Percentiles rank a stretch among this genome's conserved stretches.
Evolutionary conservation across 257 asterid species (phyloP).

Genomic region (Rehmannia glutinosa): DNA sequence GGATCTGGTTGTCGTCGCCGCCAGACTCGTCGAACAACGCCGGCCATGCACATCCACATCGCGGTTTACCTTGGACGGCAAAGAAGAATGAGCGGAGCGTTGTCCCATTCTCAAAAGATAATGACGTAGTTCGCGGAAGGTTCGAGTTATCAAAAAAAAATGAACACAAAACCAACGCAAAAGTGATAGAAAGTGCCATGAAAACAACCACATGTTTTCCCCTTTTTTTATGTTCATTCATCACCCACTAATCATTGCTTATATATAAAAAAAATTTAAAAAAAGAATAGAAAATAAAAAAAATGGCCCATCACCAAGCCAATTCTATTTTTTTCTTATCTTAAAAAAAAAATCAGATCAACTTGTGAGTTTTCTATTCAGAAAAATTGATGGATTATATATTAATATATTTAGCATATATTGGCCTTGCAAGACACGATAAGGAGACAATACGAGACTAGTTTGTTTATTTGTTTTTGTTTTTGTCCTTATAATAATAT

Average conservation of each 20-base stretch:
- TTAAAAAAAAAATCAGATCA: background rate
- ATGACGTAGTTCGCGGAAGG: too few species aligned
- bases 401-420: background rate
- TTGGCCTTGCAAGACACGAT: background rate
- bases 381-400: background rate
- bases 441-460: conserved; percentile 4
- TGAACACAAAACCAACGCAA: too few species aligned
- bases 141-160: too few species aligned
- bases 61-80: too few species aligned
- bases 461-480: background rate
- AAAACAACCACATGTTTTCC: conserved; percentile 40
- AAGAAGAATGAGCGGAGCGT: too few species aligned
- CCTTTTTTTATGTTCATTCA: background rate
- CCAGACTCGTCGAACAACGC: too few species aligned
- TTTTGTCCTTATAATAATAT: background rate
- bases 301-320: conserved; percentile 12
- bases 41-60: too few species aligned
- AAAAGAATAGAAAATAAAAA: background rate
- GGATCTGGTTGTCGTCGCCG: too few species aligned
- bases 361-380: background rate
- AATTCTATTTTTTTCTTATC: conserved; percentile 9
- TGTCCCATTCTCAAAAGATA: too few species aligned
- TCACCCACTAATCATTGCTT: conserved; percentile 1
- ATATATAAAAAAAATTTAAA: background rate
- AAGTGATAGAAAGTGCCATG: conserved; percentile 27